Evolutionary conservation across 129 eudicot genomes (phyloP).

Genomic region (Rutidosis leptorrhynchoides): DNA sequence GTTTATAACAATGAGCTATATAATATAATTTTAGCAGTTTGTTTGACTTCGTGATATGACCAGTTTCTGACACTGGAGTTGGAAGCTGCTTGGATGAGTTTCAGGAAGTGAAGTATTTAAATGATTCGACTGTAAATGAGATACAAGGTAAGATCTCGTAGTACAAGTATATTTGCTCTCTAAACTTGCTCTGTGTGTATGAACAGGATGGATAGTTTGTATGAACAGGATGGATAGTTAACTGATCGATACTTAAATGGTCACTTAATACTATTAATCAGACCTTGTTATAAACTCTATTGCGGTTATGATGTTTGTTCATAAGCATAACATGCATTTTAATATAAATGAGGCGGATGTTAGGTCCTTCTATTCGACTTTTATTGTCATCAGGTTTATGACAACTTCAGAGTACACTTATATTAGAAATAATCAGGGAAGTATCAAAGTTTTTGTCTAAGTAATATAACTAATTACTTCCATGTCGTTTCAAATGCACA

Average conservation of each 20-base stretch:
- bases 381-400: not conserved
- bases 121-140: conserved; percentile 29
- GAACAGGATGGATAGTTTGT: not conserved
- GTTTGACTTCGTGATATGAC: conserved; percentile 19
- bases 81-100: conserved; percentile 84
- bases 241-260: not conserved
- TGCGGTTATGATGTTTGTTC: conserved; percentile 16
- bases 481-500: not conserved
- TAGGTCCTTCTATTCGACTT: not conserved
- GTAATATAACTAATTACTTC: not conserved
- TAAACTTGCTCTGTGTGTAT: not conserved
- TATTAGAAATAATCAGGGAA: not conserved
- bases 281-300: conserved; percentile 11
- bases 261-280: not conserved
- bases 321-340: conserved; percentile 4
- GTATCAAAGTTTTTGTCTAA: not conserved
- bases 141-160: conserved; percentile 44
- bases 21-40: conserved; percentile 16
- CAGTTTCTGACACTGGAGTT: conserved; percentile 95
- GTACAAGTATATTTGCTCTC: not conserved
- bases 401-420: not conserved
- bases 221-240: not conserved
- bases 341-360: conserved; percentile 4
- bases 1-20: conserved; percentile 1
- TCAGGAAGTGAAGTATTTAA: conserved; percentile 44